Evolutionary conservation across 192 early-diverging fungal species (phyloP).

Genomic region (Dissophora globulifera): DNA sequence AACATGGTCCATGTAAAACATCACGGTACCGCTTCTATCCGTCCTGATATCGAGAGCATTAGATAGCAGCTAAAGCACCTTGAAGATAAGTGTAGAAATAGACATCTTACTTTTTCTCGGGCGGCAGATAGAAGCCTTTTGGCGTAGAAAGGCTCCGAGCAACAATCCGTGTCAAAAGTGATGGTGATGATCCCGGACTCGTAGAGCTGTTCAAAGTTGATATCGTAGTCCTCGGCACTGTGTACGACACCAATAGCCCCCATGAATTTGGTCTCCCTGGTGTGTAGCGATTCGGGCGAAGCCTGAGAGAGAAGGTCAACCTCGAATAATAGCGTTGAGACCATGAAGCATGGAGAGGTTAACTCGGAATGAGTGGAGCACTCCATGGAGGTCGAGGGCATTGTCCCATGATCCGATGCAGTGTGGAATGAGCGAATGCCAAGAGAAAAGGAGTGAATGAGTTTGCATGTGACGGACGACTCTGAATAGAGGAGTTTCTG

Average conservation of each 20-base stretch:
- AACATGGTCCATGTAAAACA: slow-evolving; percentile 68
- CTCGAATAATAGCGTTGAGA: slow-evolving; percentile 82
- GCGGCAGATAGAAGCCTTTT: slow-evolving; percentile 74
- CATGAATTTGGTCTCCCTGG: no score
- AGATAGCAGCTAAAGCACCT: no score
- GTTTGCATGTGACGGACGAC: no score
- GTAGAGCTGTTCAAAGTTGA: slow-evolving; percentile 72
- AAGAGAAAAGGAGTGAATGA: neutral
- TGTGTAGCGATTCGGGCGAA: no score
- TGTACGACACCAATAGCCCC: no score
- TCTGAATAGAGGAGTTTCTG: no score
- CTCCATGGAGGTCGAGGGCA: slow-evolving; percentile 76
- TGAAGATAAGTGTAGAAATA: neutral
- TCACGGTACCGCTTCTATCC: slow-evolving; percentile 74
- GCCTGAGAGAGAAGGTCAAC: no score
- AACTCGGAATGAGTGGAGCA: slow-evolving; percentile 69
- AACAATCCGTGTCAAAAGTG: slow-evolving; percentile 98
- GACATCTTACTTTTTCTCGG: slow-evolving; percentile 47
- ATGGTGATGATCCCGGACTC: slow-evolving; percentile 72
- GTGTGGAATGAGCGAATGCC: neutral
- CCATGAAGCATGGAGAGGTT: slow-evolving; percentile 69
- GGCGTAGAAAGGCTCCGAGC: slow-evolving; percentile 91
- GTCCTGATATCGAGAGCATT: no score
- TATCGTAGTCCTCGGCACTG: slow-evolving; percentile 73
- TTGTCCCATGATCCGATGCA: slow-evolving; percentile 72